A percentile compares a stretch with the other conserved stretches of the same genome.
phyloP scores from a whole-genome alignment of 352 stramenopile genomes.

The Aphanomyces stellatus region DNA sequence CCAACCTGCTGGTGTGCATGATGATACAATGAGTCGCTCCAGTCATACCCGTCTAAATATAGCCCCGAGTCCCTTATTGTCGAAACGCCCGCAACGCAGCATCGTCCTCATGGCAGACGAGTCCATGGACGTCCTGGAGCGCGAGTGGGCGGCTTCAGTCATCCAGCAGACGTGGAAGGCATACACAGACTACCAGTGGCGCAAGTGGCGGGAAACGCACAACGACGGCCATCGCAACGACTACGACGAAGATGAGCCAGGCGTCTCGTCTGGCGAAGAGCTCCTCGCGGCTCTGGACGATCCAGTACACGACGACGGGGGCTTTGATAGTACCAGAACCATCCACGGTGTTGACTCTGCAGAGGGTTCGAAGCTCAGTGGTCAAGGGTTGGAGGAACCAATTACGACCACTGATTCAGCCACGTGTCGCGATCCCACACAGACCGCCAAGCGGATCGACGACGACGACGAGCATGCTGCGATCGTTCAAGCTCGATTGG shows the following conservation, averaged over 20 bases:
- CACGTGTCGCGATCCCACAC: too few species aligned
- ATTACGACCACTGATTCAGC: too few species aligned
- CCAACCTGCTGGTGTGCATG: too few species aligned
- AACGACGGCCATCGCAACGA: background rate
- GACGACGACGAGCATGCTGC: background rate
- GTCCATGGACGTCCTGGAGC: background rate
- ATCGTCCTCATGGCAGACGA: background rate
- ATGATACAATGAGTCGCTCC: too few species aligned
- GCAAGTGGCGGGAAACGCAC: background rate
- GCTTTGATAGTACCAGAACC: too few species aligned
- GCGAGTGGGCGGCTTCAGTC: constrained; percentile 11
- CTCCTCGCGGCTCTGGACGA: background rate
- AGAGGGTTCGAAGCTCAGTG: background rate
- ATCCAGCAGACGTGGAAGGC: constrained; percentile 13
- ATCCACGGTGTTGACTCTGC: too few species aligned
- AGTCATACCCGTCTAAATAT: too few species aligned
- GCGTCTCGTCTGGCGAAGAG: background rate
- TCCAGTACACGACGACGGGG: too few species aligned
- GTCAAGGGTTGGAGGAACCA: background rate
- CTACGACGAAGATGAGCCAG: background rate
- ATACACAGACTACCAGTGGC: constrained; percentile 13
- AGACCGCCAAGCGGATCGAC: background rate
- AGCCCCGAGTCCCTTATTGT: too few species aligned
- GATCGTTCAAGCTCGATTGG: background rate
- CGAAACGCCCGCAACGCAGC: too few species aligned